A percentile compares a stretch with the other conserved stretches of the same genome.
Evolutionary conservation across 495 filamentous ascomycete species (phyloP).

Genomic region (Friedmanniomyces simplex): DNA sequence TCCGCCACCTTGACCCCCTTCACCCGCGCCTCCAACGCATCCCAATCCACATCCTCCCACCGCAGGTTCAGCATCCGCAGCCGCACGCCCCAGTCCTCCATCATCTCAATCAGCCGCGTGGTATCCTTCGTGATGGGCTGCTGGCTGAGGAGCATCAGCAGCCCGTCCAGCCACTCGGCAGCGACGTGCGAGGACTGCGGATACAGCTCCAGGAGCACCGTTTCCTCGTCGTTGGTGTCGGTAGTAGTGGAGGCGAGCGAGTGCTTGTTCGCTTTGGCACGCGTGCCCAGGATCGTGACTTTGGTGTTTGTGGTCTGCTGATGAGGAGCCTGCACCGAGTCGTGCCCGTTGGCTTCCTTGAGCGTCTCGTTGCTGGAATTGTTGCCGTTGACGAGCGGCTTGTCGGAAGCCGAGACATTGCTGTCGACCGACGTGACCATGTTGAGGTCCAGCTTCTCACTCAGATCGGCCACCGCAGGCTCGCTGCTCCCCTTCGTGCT

Average conservation of each 20-base stretch:
- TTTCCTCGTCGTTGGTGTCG: slow-evolving; percentile 34
- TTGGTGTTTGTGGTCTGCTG: slow-evolving; percentile 53
- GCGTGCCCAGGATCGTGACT: slow-evolving; percentile 80
- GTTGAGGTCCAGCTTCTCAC: slow-evolving; percentile 81
- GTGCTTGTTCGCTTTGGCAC: slow-evolving; percentile 26
- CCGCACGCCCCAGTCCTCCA: slow-evolving; percentile 84
- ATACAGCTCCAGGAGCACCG: slow-evolving; percentile 66
- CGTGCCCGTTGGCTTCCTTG: slow-evolving; percentile 33
- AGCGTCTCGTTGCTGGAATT: slow-evolving; percentile 31
- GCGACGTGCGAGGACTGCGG: slow-evolving; percentile 73
- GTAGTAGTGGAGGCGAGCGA: slow-evolving; percentile 17
- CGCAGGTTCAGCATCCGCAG: slow-evolving; percentile 87
- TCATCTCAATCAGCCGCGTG: slow-evolving; percentile 70
- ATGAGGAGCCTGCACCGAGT: slow-evolving; percentile 27
- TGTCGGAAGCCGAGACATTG: slow-evolving; percentile 63
- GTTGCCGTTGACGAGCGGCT: slow-evolving; percentile 30
- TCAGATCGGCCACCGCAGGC: slow-evolving; percentile 62
- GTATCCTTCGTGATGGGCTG: slow-evolving; percentile 95
- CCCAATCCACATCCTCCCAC: slow-evolving; percentile 58
- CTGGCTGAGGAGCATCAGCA: slow-evolving; percentile 91
- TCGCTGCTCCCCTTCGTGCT: slow-evolving; percentile 49
- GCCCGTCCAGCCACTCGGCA: slow-evolving; percentile 92
- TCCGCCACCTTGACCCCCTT: slow-evolving; percentile 8
- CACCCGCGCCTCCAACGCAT: slow-evolving; percentile 28
- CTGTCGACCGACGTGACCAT: slow-evolving; percentile 86